Base-by-base conservation (phyloP, 1,284 basidiomycete species). In the Tremellales sp. region DNA sequence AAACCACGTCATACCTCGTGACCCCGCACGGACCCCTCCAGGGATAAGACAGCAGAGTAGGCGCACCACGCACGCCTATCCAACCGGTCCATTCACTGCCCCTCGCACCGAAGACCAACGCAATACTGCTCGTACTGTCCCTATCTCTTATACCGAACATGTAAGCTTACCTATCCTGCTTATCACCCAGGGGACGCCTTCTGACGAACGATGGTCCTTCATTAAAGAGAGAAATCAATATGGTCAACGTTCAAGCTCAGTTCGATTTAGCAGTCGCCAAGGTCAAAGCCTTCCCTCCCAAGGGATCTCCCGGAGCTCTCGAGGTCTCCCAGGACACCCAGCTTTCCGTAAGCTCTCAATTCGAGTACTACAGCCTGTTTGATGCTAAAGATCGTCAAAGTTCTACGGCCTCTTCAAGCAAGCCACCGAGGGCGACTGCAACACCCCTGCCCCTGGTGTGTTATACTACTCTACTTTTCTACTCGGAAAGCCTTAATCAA, bases 321-420 rank as follows among this genome's bases (percentile, higher is more conserved):
- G 77, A 89, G 77, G 87, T 88, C 13, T 65, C 76, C 25, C 76
- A 80, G 61, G 84, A 86, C 24, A 83, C 87, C 53, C 81, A 90
- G 76, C 84, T 95, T 61, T 78, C 76, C 63, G 91, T 77, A n/a
- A n/a, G n/a, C n/a, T n/a, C n/a, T n/a, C n/a, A n/a, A n/a, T n/a
- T n/a, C n/a, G 45, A 53, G 74, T 72, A 7, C 4, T n/a, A 16
- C 4, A 18, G 19, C 24, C 14, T 22, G n/a, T 26, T 27, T 10
- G 14, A 26, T 21, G 6, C 22, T 26, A 13, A 18, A 25, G 6
- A 8, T 39, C 22, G 37, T 22, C 37, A 12, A 65, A 94, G 91
- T 94, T 94, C 78, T 95, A 97, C 79, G 81, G 79, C 63, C 81
- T 85, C 70, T 95, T 79, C 79, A 97, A 95, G 79, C 90, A 93